Percentiles rank a stretch among this genome's conserved stretches.
phyloP scores from a whole-genome alignment of 805 yeast species.

The Cyberlindnera mycetangii region DNA sequence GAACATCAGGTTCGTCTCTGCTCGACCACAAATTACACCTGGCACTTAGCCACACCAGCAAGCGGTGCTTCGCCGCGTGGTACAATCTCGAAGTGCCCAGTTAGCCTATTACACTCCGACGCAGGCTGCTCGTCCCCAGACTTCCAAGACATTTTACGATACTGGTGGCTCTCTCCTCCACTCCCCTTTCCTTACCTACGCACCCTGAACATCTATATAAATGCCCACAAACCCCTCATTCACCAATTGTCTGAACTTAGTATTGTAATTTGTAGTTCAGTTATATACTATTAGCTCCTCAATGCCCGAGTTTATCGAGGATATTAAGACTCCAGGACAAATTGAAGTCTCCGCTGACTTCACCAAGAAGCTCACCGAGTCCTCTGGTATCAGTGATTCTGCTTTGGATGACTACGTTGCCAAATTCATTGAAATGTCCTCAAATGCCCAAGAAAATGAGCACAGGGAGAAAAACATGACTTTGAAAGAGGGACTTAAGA shows the following conservation, averaged over 20 bases:
- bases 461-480: constrained; percentile 18
- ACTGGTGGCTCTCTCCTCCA: neutral
- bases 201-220: no score
- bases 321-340: constrained; percentile 12
- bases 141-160: neutral
- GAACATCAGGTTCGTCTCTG: no score
- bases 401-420: constrained; percentile 19
- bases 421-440: constrained; percentile 21
- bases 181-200: no score
- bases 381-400: constrained; percentile 1
- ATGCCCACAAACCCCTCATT: no score
- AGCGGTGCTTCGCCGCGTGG: neutral
- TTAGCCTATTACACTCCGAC: neutral
- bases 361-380: constrained; percentile 11
- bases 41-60: neutral
- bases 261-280: neutral
- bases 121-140: neutral
- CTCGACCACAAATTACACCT: no score
- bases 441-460: constrained; percentile 19
- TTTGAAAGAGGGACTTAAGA: constrained; percentile 19
- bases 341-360: constrained; percentile 5
- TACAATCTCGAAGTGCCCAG: neutral
- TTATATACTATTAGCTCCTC: neutral
- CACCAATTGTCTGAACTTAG: no score
- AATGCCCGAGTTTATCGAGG: constrained; percentile 19